phyloP scores from a whole-genome alignment of 2,329 filamentous ascomycete genomes.

The Colletotrichum sp. region DNA sequence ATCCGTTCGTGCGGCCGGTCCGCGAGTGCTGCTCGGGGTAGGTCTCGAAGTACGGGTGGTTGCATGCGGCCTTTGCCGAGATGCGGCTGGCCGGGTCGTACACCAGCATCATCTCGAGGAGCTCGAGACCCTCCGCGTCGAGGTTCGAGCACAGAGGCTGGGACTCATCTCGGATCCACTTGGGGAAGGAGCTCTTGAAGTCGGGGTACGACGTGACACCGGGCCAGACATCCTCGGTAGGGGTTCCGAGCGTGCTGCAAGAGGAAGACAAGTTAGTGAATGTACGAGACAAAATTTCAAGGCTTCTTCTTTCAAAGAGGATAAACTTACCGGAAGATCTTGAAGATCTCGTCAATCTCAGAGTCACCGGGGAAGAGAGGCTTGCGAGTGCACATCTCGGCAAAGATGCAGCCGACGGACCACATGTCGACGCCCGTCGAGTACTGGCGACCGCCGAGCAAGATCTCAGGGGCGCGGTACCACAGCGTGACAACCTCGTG shows the following conservation, averaged over 20 bases:
- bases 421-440: constrained; percentile 96
- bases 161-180: constrained; percentile 78
- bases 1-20: constrained; percentile 20
- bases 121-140: constrained; percentile 73
- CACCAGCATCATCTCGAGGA: constrained; percentile 74
- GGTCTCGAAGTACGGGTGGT: constrained; percentile 79
- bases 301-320: neutral
- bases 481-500: constrained; percentile 95
- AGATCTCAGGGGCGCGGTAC: constrained; percentile 91
- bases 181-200: constrained; percentile 91
- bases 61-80: constrained; percentile 85
- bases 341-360: constrained; percentile 89
- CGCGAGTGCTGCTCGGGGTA: constrained; percentile 32
- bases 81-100: constrained; percentile 89
- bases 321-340: constrained; percentile 79
- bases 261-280: constrained; percentile 22
- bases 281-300: neutral
- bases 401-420: constrained; percentile 93
- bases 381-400: constrained; percentile 95
- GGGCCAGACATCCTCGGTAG: constrained; percentile 82
- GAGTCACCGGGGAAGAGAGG: constrained; percentile 92
- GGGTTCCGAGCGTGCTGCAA: constrained; percentile 78
- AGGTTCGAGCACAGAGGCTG: constrained; percentile 73
- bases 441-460: constrained; percentile 89
- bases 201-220: constrained; percentile 95